Base-by-base conservation (phyloP, 2,329 filamentous ascomycete genomes). In the Scytalidium lignicola region DNA sequence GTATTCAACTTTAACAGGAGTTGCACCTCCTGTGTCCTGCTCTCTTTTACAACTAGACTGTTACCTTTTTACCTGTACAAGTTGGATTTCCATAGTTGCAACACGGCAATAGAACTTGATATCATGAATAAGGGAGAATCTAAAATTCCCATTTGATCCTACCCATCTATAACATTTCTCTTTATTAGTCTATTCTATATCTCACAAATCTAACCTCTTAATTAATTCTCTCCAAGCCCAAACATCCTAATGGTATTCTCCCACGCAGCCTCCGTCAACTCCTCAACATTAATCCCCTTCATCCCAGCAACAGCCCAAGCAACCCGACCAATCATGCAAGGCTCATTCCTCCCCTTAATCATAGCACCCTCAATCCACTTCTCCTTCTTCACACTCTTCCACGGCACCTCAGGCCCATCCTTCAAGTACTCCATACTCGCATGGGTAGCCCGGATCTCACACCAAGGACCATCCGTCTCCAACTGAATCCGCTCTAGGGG, bases 381-480 rank as follows among this genome's bases (percentile, higher is more conserved):
- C 71, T 99, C 93, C 71, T 96, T 97, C 76, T 97, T 99, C 23
- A 96, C 86, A 3, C 84, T 76, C 69, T 88, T 95, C 58, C 85
- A 93, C 2, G 44, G 41, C 28, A 89, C 71, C 46, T 82, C 76
- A 0, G 86, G 85, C 8, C 47, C 52, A 23, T 47, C 57, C 68
- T 70, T 45, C 53, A 56, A 26, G 47, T 52, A 52, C 49, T 48
- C 53, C 28, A 39, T 47, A 47, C 89, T 90, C 23, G 91, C 90
- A 69, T 99, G 92, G 23, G 82, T 89, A 1, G 90, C 85, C 20
- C 93, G 77, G 51, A 99, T 92, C 67, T 99, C 93, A 64, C 93
- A 99, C 88, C 93, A 99, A 2, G 93, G 93, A 2, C 93, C 93
- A 65, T 99, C 93, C 0, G 93, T 99, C 75, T 99, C 93, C 43